Evolutionary conservation across 345 rosid genomes (phyloP).

Genomic region (Euphorbia lathyris): DNA sequence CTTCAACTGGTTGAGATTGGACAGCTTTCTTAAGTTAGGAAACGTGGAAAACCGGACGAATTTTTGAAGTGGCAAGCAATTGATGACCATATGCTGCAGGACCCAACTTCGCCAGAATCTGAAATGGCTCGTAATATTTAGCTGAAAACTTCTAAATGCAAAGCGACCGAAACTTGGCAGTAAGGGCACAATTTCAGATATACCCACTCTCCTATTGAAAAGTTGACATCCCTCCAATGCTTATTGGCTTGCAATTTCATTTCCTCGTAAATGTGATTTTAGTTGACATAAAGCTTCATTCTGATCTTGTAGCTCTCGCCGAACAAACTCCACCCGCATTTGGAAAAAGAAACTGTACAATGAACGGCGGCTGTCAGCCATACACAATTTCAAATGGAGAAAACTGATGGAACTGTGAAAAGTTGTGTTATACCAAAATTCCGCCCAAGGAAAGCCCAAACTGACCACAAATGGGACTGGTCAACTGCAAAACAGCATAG

Average conservation of each 20-base stretch:
- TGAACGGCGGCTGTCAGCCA: background rate
- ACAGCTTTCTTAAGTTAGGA: background rate
- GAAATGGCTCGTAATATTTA: background rate
- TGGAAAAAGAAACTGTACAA: background rate
- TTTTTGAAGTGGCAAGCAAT: background rate
- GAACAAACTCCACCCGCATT: background rate
- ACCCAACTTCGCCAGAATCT: background rate
- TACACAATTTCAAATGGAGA: background rate
- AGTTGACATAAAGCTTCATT: background rate
- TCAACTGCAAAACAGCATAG: background rate
- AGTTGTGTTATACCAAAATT: background rate
- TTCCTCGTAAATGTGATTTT: background rate
- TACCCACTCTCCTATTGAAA: background rate
- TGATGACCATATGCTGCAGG: background rate
- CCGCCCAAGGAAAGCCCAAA: background rate
- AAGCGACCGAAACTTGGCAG: too few relatives aligned
- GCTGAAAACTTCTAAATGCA: too few relatives aligned
- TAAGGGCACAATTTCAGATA: too few relatives aligned
- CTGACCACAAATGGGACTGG: background rate
- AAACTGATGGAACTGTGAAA: background rate
- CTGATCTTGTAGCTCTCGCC: background rate
- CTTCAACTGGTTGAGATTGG: too few relatives aligned
- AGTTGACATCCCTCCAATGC: too few relatives aligned
- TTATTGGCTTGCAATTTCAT: too few relatives aligned
- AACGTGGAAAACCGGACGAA: background rate